Conservation (phyloP, 352 stramenopile species). For the Thraustochytrium sp. region DNA sequence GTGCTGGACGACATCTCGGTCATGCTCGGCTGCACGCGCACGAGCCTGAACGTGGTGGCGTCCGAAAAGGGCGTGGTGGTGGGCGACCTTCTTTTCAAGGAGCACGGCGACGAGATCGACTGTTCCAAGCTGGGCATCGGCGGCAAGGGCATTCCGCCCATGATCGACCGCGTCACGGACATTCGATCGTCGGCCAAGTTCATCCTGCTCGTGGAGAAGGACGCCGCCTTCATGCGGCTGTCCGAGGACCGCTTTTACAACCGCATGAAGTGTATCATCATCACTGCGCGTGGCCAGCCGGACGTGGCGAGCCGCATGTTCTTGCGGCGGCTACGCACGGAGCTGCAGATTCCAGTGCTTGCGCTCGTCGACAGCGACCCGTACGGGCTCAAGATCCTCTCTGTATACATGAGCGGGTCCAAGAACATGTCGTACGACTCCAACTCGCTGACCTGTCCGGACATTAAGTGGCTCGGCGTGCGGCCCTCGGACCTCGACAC, state of each 20-base stretch:
- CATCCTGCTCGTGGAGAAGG: constrained; percentile 81
- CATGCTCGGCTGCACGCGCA: constrained; percentile 68
- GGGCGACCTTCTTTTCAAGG: constrained; percentile 57
- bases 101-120: constrained; percentile 76
- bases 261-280: constrained; percentile 78
- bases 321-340: constrained; percentile 60
- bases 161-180: constrained; percentile 70
- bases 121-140: constrained; percentile 75
- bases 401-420: constrained; percentile 75
- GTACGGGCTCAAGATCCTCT: constrained; percentile 81
- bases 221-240: constrained; percentile 79
- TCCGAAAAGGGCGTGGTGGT: constrained; percentile 79
- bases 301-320: constrained; percentile 73
- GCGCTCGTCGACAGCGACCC: constrained; percentile 76
- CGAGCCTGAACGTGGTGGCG: constrained; percentile 76
- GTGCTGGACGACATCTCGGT: constrained; percentile 58
- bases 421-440: constrained; percentile 69
- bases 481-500: constrained; percentile 71
- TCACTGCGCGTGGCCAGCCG: constrained; percentile 78
- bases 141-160: constrained; percentile 77
- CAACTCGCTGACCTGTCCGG: constrained; percentile 70
- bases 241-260: constrained; percentile 82
- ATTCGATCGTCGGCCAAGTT: constrained; percentile 71
- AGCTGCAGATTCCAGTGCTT: constrained; percentile 74
- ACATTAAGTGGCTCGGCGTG: constrained; percentile 80